Evolutionary conservation across 2,329 filamentous ascomycete genomes (phyloP).

Genomic region (Graphiopsis chlorocephala): DNA sequence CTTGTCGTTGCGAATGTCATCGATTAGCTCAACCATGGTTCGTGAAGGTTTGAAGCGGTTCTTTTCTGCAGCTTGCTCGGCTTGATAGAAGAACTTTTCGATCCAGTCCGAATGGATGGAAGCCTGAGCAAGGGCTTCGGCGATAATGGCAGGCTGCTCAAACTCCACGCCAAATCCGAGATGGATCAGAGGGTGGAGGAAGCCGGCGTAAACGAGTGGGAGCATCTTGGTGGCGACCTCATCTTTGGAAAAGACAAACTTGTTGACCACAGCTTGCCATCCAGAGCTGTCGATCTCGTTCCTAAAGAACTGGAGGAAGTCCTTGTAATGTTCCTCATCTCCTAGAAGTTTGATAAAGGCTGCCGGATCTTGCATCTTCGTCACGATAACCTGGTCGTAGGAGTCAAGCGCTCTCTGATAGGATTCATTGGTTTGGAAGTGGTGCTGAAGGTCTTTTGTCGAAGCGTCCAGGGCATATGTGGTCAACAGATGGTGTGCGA

Average conservation of each 20-base stretch:
- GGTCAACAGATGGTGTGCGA: constrained; percentile 72
- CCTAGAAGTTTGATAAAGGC: constrained; percentile 61
- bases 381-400: constrained; percentile 48
- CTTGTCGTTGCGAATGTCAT: constrained; percentile 56
- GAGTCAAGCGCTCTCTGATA: constrained; percentile 60
- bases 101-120: constrained; percentile 63
- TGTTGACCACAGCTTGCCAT: constrained; percentile 60
- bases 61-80: constrained; percentile 49
- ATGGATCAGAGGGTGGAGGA: constrained; percentile 80
- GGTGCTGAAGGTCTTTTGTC: constrained; percentile 56
- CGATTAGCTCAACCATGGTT: constrained; percentile 59
- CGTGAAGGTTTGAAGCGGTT: constrained; percentile 26
- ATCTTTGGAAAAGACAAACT: constrained; percentile 68
- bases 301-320: constrained; percentile 76
- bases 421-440: constrained; percentile 61
- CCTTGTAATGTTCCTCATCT: constrained; percentile 62
- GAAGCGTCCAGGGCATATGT: constrained; percentile 73
- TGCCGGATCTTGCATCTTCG: constrained; percentile 56
- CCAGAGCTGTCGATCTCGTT: constrained; percentile 64
- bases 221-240: constrained; percentile 67
- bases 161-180: constrained; percentile 84
- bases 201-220: constrained; percentile 64
- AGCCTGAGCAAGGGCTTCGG: constrained; percentile 74
- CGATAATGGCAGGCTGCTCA: constrained; percentile 74
- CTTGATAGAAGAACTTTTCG: constrained; percentile 51